phyloP scores from a whole-genome alignment of 768 basidiomycete species.

The Tulasnella sp. region DNA sequence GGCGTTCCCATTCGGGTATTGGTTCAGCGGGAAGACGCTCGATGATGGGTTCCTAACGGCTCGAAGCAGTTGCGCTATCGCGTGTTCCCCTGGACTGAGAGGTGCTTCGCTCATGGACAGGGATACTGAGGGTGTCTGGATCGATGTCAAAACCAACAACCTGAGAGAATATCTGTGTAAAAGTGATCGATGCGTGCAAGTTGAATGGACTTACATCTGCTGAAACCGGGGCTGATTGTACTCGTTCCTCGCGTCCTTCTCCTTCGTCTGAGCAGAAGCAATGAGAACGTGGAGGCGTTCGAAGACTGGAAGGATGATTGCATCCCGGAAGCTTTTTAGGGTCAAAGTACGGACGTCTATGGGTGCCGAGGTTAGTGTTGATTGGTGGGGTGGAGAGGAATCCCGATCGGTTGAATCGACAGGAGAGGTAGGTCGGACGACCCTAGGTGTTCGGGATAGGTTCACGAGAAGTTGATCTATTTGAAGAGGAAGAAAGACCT shows the following conservation, averaged over 20 bases:
- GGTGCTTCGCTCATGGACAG: conserved; percentile 52
- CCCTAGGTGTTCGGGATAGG: conserved; percentile 58
- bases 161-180: conserved; percentile 39
- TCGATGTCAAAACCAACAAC: conserved; percentile 32
- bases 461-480: conserved; percentile 62
- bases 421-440: conserved; percentile 47
- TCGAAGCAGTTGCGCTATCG: conserved; percentile 62
- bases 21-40: conserved; percentile 19
- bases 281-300: conserved; percentile 25
- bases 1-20: not conserved
- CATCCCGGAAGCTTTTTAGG: conserved; percentile 73
- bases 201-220: conserved; percentile 57
- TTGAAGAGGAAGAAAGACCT: conserved; percentile 60
- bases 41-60: conserved; percentile 26
- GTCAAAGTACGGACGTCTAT: conserved; percentile 83
- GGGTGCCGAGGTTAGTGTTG: conserved; percentile 42
- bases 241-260: conserved; percentile 38
- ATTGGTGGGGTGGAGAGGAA: conserved; percentile 22
- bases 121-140: conserved; percentile 53
- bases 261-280: not conserved
- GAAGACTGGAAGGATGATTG: conserved; percentile 64
- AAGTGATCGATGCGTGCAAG: not conserved
- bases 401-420: conserved; percentile 31
- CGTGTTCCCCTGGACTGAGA: conserved; percentile 61
- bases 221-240: conserved; percentile 68